These are phyloP conservation scores for Colletotrichum spinosum DNA, from an alignment of 2,329 filamentous ascomycete species.

Conservation along the genomic window DNA sequence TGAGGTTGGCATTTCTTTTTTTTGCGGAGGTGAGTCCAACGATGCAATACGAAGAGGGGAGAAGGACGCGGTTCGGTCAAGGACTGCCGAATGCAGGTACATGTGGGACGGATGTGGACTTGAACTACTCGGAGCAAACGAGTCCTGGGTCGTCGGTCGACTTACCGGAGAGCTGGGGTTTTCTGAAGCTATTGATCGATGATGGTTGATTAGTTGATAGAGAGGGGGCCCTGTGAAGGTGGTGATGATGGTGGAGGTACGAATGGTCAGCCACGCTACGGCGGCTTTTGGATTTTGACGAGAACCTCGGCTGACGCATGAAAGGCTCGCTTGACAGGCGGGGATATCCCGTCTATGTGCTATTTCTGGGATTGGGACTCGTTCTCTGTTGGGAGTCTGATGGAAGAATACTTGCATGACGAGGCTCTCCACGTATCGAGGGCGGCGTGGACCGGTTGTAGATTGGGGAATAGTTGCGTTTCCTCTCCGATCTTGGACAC, in stretches of 20 bases:
- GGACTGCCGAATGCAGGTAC: slow-evolving; percentile 36
- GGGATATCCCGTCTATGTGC: slow-evolving; percentile 7
- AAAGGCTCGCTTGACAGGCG: slow-evolving; percentile 15
- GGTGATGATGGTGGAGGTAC: background rate
- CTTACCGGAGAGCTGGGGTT: too few relatives aligned
- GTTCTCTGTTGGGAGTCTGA: slow-evolving; percentile 9
- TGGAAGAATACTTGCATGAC: slow-evolving; percentile 26
- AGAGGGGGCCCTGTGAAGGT: too few relatives aligned
- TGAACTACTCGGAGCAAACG: too few relatives aligned
- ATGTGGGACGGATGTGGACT: background rate
- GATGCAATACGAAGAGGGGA: slow-evolving; percentile 28
- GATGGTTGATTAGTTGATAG: too few relatives aligned
- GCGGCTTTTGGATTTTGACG: slow-evolving; percentile 9
- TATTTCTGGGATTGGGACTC: slow-evolving; percentile 17
- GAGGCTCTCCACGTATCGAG: slow-evolving; percentile 15
- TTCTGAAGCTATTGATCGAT: too few relatives aligned
- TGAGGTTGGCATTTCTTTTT: slow-evolving; percentile 30
- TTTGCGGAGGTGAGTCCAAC: background rate
- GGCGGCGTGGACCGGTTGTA: too few relatives aligned
- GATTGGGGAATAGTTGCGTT: too few relatives aligned
- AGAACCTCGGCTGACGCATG: slow-evolving; percentile 13
- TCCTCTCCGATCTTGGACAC: background rate
- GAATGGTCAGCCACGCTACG: background rate
- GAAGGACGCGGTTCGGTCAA: slow-evolving; percentile 5
- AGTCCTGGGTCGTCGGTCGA: too few relatives aligned